Evolutionary conservation across 2,329 filamentous ascomycete genomes (phyloP).

Genomic region (Arachnopeziza araneosa): DNA sequence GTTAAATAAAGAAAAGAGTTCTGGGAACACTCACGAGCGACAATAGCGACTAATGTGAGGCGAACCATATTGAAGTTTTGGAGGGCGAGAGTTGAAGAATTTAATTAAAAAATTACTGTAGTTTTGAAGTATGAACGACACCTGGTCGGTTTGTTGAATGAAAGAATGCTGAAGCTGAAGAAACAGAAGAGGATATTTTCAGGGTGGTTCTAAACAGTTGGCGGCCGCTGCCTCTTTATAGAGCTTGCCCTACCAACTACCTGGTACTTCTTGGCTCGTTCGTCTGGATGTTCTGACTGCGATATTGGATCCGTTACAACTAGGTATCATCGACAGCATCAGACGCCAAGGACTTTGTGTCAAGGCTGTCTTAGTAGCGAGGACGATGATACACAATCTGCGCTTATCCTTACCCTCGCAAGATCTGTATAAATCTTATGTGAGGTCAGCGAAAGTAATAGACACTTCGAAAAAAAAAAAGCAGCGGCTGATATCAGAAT

Average conservation of each 20-base stretch:
- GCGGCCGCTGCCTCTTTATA: background rate
- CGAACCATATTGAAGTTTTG: constrained; percentile 32
- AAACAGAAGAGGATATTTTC: background rate
- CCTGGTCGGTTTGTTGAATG: background rate
- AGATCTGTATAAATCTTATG: background rate
- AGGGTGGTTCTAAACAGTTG: background rate
- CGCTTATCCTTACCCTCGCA: background rate
- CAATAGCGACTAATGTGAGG: constrained; percentile 26
- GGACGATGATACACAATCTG: background rate
- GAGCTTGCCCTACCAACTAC: background rate
- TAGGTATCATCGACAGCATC: background rate
- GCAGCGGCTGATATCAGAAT: no score
- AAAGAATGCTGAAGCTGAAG: background rate
- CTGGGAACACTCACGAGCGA: constrained; percentile 27
- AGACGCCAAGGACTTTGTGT: background rate
- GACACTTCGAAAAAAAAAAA: background rate
- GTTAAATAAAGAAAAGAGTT: background rate
- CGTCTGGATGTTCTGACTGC: background rate
- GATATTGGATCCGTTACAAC: background rate
- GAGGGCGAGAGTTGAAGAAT: background rate
- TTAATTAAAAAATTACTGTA: background rate
- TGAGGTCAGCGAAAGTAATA: background rate
- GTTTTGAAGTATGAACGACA: background rate
- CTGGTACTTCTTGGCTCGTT: background rate
- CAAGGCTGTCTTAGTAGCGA: background rate